Evolutionary conservation across 1,139 yeast species (phyloP), one percentile per base, ranked within the genome.

Genomic region (Tardiomyces digboiensis): DNA sequence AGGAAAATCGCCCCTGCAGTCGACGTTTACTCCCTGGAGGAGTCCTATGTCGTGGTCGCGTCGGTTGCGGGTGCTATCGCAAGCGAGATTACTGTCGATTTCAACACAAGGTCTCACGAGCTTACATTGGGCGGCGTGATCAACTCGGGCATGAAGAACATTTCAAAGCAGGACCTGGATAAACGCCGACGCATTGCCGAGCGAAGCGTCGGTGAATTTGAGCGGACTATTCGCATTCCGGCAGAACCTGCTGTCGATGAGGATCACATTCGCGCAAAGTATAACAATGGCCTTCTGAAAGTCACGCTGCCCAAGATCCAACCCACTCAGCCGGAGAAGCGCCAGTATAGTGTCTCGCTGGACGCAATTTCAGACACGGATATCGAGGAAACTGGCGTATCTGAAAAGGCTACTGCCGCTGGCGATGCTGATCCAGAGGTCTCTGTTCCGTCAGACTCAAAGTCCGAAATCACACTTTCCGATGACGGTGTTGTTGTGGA

Each of bases 31-130:
- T 78, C 76, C 46, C 62, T 67, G 37, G 65, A 67, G 4, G 64
- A 64, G 8, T 59, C 65, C 16, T 76, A 74, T 50, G 54, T 66
- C 16, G 68, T 75, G 13, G 71, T 70, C 2, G 58, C 75, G 7
- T 71, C 80, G 4, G 60, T 77, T 14, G 76, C 82, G 6, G 82
- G 82, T 40, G 78, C 78, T 7, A 62, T 66, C 26, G 69, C 75
- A 23, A 66, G 66, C 41, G 67, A 72, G n/a, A 69, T 77, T 49
- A 71, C 69, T 40, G 70, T 77, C 42, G 78, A 76, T 54, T 76
- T 66, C 61, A 80, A 76, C 55, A 77, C 80, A 36, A 62, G 75
- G 2, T 65, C 73, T 6, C 72, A 71, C 53, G 79, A 75, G 49
- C 53, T 74, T 48, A 10, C 71, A 19, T 59, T 75, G 29, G 70